phyloP scores from a whole-genome alignment of 2,329 filamentous ascomycete genomes.

The Penicillium sp. region DNA sequence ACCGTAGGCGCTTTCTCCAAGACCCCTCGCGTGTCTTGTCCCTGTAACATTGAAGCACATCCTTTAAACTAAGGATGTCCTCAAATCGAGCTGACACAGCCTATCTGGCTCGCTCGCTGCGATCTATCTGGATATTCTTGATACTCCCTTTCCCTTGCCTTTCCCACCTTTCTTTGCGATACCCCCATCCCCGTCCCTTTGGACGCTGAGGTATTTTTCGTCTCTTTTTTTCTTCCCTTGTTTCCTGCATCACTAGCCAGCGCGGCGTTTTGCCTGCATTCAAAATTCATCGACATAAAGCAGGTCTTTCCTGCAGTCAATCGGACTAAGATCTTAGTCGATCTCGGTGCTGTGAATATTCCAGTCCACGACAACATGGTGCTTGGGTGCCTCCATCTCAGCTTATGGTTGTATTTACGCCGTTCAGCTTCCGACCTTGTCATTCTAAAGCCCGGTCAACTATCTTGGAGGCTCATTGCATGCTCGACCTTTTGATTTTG shows the following conservation, averaged over 20 bases:
- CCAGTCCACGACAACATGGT: slow-evolving; percentile 7
- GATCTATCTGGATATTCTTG: slow-evolving; percentile 8
- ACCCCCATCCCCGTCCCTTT: slow-evolving; percentile 8
- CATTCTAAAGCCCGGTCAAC: not conserved
- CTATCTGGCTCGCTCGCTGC: slow-evolving; percentile 9
- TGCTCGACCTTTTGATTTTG: not conserved
- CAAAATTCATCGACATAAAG: slow-evolving; percentile 3
- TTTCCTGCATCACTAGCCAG: slow-evolving; percentile 24
- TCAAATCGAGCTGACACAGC: slow-evolving; percentile 18
- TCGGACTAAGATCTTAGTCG: slow-evolving; percentile 5
- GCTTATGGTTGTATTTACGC: slow-evolving; percentile 19
- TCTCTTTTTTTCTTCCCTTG: slow-evolving; percentile 4
- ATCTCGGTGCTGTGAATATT: slow-evolving; percentile 2
- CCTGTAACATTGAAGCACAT: slow-evolving; percentile 36
- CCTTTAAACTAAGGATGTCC: slow-evolving; percentile 6
- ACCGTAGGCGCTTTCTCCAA: slow-evolving; percentile 52
- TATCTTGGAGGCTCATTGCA: not conserved
- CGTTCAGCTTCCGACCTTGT: slow-evolving; percentile 1
- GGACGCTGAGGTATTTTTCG: slow-evolving; percentile 10
- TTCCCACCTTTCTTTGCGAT: slow-evolving; percentile 13
- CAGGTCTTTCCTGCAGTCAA: not conserved
- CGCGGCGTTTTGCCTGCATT: slow-evolving; percentile 20
- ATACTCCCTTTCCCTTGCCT: slow-evolving; percentile 1
- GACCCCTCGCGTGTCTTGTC: slow-evolving; percentile 48
- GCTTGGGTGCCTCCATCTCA: slow-evolving; percentile 9